Evolutionary conservation across 2,329 filamentous ascomycete genomes (phyloP).

Genomic region (Colletotrichum caudatum): DNA sequence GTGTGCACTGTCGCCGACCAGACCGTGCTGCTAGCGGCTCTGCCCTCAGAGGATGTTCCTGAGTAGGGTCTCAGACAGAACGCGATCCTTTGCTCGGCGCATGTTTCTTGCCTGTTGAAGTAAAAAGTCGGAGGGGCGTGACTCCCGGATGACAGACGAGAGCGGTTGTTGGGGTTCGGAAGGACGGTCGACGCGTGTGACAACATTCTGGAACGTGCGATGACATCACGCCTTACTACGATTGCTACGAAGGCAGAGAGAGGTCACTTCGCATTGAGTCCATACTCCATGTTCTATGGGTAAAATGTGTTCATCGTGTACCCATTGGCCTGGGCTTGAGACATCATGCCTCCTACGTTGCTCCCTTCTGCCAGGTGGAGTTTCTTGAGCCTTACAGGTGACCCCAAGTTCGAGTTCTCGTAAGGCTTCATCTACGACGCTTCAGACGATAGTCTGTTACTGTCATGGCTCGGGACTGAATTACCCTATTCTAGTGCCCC

Average conservation of each 20-base stretch:
- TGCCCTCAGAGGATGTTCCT: not conserved
- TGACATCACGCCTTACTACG: not conserved
- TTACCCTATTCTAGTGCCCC: not conserved
- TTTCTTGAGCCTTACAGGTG: not conserved
- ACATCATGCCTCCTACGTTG: not conserved
- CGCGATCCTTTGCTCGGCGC: constrained; percentile 23
- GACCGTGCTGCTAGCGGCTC: constrained; percentile 13
- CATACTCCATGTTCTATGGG: not conserved
- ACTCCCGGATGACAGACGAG: not conserved
- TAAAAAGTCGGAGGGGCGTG: not conserved
- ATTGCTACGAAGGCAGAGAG: not conserved
- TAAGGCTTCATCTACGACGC: not conserved
- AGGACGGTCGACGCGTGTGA: not conserved
- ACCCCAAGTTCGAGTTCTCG: not conserved
- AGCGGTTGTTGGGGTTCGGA: not conserved
- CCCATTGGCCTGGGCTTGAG: not conserved
- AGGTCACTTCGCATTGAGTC: not conserved
- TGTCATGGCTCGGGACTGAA: not conserved
- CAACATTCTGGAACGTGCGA: not conserved
- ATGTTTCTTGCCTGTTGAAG: constrained; percentile 11
- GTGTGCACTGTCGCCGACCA: constrained; percentile 17
- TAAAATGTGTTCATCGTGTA: not conserved
- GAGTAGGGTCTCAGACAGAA: not conserved
- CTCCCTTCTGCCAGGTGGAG: not conserved
- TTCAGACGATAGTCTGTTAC: not conserved